These are phyloP conservation scores for Penicillium simplicissimum DNA, from an alignment of 495 filamentous ascomycete genomes.

Conservation along the genomic window DNA sequence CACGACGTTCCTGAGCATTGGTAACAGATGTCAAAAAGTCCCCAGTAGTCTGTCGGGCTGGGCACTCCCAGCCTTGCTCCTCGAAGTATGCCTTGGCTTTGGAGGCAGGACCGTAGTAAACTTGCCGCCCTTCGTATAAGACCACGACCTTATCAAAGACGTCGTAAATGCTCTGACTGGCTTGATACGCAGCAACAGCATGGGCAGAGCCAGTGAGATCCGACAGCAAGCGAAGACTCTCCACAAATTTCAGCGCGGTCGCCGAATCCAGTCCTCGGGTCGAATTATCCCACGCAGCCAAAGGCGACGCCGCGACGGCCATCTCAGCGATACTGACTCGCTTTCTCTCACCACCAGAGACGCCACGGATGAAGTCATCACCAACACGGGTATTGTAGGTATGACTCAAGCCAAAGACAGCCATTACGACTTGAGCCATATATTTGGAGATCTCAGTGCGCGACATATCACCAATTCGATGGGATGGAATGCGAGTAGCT, in stretches of 20 bases:
- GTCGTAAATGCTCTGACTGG: constrained; percentile 75
- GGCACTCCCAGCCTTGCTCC: constrained; percentile 56
- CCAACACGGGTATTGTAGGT: constrained; percentile 51
- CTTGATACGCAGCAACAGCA: constrained; percentile 78
- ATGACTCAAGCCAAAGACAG: constrained; percentile 57
- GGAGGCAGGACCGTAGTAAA: constrained; percentile 59
- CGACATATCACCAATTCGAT: constrained; percentile 45
- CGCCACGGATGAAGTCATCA: constrained; percentile 56
- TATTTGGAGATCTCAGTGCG: constrained; percentile 42
- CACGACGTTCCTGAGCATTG: constrained; percentile 58
- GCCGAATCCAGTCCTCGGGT: constrained; percentile 81
- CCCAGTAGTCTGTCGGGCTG: constrained; percentile 58
- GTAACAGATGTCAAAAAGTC: constrained; percentile 75
- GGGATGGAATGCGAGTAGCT: constrained; percentile 44
- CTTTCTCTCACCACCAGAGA: constrained; percentile 86
- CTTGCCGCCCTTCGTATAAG: constrained; percentile 61
- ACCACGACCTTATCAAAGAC: constrained; percentile 60
- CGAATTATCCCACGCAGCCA: constrained; percentile 81
- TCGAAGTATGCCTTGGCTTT: constrained; percentile 60
- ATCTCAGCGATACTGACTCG: constrained; percentile 54
- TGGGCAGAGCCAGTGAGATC: constrained; percentile 70
- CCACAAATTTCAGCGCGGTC: constrained; percentile 69
- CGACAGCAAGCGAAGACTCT: constrained; percentile 68
- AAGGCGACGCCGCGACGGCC: constrained; percentile 65
- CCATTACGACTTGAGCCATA: constrained; percentile 56